Evolutionary conservation across 805 yeast genomes (phyloP), one percentile per base, ranked within the genome.

Genomic region (Wickerhamiella bombiphila): DNA sequence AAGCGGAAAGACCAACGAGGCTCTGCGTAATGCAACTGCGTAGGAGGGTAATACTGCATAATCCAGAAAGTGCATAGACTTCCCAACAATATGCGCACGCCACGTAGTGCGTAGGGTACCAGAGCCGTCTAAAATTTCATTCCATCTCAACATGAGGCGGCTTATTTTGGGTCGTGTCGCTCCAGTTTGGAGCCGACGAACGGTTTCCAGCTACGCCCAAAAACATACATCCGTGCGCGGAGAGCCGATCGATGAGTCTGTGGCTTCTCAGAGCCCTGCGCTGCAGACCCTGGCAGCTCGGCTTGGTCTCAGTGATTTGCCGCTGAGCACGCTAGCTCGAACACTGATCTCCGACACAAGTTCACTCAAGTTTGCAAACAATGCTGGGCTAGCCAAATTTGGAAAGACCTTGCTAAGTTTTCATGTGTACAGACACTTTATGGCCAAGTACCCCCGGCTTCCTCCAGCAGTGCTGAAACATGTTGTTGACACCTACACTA

Each of bases 401-500:
- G 98, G 98, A 36, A 73, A 76, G 51, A 74, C 76, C 42, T 61
- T 91, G 35, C 61, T 91, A 42, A 71, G 76, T 9, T 82, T 75
- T 57, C 78, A 81, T 51, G 78, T 75, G 3, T 68, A 80, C 16
- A 93, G 83, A 56, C 63, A 79, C 48, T 63, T 88, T 42, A 61
- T 83, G 49, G 59, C 75, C 36, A 73, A 70, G 46, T 85, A 85
- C 56, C 99, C 99, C 38, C 72, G 99, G 55, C 66, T 91, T 36
- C 98, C 99, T 14, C 68, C 78, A 43, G 69, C 74, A 6, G 77
- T 86, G 20, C 69, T 83, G 40, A 72, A 76, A 49, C 73, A 76
- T 5, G 81, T 93, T 0, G 75, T 80, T 6, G 77, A 80, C 47
- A 69, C 91, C 1, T 80, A 74, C 54, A 68, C 80, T 53, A 80